Conservation (phyloP, 2,329 filamentous ascomycete genomes). For the Alternaria metachromatica region DNA sequence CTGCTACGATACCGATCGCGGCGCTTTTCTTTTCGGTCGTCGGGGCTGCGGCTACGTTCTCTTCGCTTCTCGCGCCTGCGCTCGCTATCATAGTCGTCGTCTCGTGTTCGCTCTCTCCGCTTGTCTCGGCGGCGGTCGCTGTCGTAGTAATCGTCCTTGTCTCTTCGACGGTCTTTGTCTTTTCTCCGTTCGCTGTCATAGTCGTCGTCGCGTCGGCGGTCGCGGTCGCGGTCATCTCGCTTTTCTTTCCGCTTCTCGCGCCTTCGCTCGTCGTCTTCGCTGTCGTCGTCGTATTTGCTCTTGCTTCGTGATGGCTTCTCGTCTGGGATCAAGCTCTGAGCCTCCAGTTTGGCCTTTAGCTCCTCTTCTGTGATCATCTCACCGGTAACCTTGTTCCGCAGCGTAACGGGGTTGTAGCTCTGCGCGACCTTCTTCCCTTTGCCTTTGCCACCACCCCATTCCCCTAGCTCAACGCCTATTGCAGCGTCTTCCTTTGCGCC, state of each 20-base stretch:
- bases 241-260: conserved; percentile 25
- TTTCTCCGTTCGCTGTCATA: conserved; percentile 27
- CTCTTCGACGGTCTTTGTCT: conserved; percentile 24
- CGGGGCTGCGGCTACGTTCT: conserved; percentile 34
- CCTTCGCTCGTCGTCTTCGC: conserved; percentile 24
- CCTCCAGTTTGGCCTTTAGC: conserved; percentile 59
- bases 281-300: conserved; percentile 21
- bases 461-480: conserved; percentile 72
- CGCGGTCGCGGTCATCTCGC: conserved; percentile 20
- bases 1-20: conserved; percentile 34
- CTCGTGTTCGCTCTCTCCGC: conserved; percentile 22
- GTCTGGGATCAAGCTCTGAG: conserved; percentile 54
- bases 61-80: conserved; percentile 17
- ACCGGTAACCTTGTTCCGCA: conserved; percentile 68
- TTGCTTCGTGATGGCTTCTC: conserved; percentile 38
- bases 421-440: conserved; percentile 54
- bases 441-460: conserved; percentile 64
- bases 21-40: conserved; percentile 31
- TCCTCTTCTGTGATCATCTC: conserved; percentile 69
- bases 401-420: conserved; percentile 67
- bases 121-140: conserved; percentile 29
- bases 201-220: conserved; percentile 26
- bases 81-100: conserved; percentile 22
- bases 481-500: conserved; percentile 80
- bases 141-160: conserved; percentile 27